These are phyloP conservation scores for Echria macrotheca DNA, from an alignment of 495 filamentous ascomycete species.

Conservation along the genomic window DNA sequence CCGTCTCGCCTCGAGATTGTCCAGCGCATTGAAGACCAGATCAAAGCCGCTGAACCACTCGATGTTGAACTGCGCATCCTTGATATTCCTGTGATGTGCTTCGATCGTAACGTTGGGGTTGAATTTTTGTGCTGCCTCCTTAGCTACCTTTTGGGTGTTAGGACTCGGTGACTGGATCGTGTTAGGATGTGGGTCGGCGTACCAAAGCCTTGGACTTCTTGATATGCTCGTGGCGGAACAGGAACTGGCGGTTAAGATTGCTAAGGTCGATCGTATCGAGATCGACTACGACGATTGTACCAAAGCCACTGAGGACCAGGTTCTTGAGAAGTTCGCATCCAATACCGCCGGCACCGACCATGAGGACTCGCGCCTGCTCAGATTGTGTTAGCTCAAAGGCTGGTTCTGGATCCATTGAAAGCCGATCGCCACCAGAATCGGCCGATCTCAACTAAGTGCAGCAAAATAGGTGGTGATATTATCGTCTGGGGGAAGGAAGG, in stretches of 20 bases:
- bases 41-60: slow-evolving; percentile 81
- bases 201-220: slow-evolving; percentile 96
- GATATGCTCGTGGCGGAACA: slow-evolving; percentile 96
- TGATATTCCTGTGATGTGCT: slow-evolving; percentile 93
- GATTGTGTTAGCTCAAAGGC: slow-evolving; percentile 24
- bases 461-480: no score
- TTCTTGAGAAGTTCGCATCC: slow-evolving; percentile 98
- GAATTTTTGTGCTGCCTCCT: slow-evolving; percentile 85
- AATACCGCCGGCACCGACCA: slow-evolving; percentile 96
- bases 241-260: slow-evolving; percentile 96
- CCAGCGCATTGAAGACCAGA: slow-evolving; percentile 93
- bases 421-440: no score
- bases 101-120: slow-evolving; percentile 84
- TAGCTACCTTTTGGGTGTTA: slow-evolving; percentile 96
- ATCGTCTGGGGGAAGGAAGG: no score
- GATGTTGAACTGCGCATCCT: slow-evolving; percentile 84
- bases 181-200: slow-evolving; percentile 38
- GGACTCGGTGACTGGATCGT: no score
- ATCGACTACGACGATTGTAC: slow-evolving; percentile 92
- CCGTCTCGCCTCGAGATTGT: slow-evolving; percentile 89
- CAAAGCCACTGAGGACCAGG: slow-evolving; percentile 87
- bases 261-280: slow-evolving; percentile 97
- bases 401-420: not conserved
- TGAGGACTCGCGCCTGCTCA: slow-evolving; percentile 73
- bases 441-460: no score